Evolutionary conservation across 768 basidiomycete genomes (phyloP), one percentile per base, ranked within the genome.

Genomic region (Tylopilus rubrobrunneus): DNA sequence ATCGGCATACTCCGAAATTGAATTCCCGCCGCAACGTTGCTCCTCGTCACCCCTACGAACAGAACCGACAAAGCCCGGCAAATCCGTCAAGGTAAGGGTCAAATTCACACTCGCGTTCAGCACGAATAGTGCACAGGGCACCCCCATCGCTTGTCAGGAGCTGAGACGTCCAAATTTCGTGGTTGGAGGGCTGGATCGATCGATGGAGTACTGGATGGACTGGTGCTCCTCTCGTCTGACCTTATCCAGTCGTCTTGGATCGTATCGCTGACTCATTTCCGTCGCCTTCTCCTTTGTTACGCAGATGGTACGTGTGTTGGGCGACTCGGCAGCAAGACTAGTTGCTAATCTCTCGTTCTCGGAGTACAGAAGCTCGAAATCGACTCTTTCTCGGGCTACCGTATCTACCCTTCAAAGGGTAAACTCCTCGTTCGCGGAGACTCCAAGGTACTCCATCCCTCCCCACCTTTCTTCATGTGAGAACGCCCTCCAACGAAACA

Each of bases 341-440:
- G 27, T 15, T 44, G 23, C 52, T 48, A 15, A 65, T 49, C 29
- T 14, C 2, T 12, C 39, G 37, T 39, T 28, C 46, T 31, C 31
- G 31, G 68, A 67, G 64, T 65, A 56, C 58, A 91, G 89, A 98
- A 98, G 86, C 86, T 98, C 81, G 96, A 98, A 78, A 89, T 93
- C 78, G 97, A 98, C 81, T 87, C 87, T 55, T 98, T 99, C 84
- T 96, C 94, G 67, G 91, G 92, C 66, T 93, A 80, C 84, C 87
- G 88, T 69, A 95, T 99, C 81, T 99, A 98, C 86, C 96, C 96
- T 62, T 85, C 85, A 76, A 96, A 89, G 88, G 96, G 95, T 72
- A 90, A 89, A 70, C 83, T 92, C 64, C 95, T 95, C 71, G 92
- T 96, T 70, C 88, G 93, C 63, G 92, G 91, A 64, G 93, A 96